phyloP scores from a whole-genome alignment of 2,329 filamentous ascomycete species.

The Aspergillus japonicus region DNA sequence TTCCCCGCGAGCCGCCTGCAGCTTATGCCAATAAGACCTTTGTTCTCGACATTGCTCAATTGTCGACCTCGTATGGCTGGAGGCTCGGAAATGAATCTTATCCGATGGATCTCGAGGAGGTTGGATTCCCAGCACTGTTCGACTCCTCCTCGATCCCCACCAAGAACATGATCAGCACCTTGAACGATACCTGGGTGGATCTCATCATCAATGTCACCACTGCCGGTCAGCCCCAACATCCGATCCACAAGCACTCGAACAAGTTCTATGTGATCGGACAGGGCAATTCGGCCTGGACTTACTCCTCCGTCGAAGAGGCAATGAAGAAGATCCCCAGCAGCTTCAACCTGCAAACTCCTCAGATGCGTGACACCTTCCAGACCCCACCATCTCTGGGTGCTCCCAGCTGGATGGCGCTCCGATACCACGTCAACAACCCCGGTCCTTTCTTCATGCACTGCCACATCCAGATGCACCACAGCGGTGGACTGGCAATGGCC shows the following conservation, averaged over 20 bases:
- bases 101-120: conserved; percentile 29
- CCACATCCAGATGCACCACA: conserved; percentile 50
- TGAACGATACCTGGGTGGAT: conserved; percentile 42
- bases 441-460: conserved; percentile 53
- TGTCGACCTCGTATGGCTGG: conserved; percentile 32
- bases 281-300: conserved; percentile 41
- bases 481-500: conserved; percentile 50
- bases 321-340: conserved; percentile 37
- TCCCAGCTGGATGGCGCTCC: conserved; percentile 44
- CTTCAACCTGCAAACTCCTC: conserved; percentile 48
- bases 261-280: conserved; percentile 46
- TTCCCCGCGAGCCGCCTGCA: conserved; percentile 44
- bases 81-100: conserved; percentile 29
- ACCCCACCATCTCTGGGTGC: conserved; percentile 25
- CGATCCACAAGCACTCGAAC: conserved; percentile 51
- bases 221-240: conserved; percentile 38
- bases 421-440: conserved; percentile 49
- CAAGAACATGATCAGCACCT: conserved; percentile 32
- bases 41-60: conserved; percentile 32
- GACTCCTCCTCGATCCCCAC: conserved; percentile 15
- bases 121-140: neutral
- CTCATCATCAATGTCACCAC: conserved; percentile 34
- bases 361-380: conserved; percentile 43
- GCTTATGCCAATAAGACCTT: conserved; percentile 48
- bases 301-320: conserved; percentile 43